Evolutionary conservation across 768 basidiomycete genomes (phyloP).

Genomic region (Mycena indigotica): DNA sequence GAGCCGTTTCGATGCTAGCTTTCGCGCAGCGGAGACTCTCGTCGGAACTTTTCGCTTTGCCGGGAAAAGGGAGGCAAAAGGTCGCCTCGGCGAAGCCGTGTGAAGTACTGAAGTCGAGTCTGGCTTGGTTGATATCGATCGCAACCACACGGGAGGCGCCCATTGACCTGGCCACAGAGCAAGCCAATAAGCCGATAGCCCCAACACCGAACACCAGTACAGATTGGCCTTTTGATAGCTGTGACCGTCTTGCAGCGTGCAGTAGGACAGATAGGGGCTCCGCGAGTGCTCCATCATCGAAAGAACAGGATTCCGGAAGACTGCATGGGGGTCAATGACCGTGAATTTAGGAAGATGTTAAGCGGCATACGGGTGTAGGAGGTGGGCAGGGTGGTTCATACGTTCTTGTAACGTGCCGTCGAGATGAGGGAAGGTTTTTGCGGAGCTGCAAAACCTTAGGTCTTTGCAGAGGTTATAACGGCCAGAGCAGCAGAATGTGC

Average conservation of each 20-base stretch:
- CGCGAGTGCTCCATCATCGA: conserved; percentile 83
- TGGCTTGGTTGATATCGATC: conserved; percentile 80
- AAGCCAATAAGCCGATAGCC: conserved; percentile 89
- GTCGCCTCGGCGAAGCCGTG: conserved; percentile 78
- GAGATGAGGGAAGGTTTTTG: conserved; percentile 89
- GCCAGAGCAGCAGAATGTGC: conserved; percentile 68
- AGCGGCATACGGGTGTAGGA: conserved; percentile 80
- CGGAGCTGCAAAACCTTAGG: conserved; percentile 88
- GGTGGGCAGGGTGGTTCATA: conserved; percentile 87
- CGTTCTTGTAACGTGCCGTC: conserved; percentile 88
- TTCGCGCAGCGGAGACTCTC: conserved; percentile 64
- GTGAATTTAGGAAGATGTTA: conserved; percentile 7
- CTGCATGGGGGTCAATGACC: conserved; percentile 36
- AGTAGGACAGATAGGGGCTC: conserved; percentile 94
- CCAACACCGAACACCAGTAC: conserved; percentile 93
- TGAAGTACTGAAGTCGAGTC: conserved; percentile 74
- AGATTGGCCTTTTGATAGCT: conserved; percentile 54
- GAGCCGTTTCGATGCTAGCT: conserved; percentile 52
- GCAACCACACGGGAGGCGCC: conserved; percentile 77
- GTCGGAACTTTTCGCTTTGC: conserved; percentile 53
- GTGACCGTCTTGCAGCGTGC: conserved; percentile 54
- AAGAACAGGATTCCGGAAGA: conserved; percentile 73
- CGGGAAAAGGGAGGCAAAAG: conserved; percentile 56
- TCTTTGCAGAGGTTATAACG: conserved; percentile 92
- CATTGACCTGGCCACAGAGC: conserved; percentile 69